Base-by-base conservation (phyloP, 495 filamentous ascomycete species). In the Lindgomyces ingoldianus region DNA sequence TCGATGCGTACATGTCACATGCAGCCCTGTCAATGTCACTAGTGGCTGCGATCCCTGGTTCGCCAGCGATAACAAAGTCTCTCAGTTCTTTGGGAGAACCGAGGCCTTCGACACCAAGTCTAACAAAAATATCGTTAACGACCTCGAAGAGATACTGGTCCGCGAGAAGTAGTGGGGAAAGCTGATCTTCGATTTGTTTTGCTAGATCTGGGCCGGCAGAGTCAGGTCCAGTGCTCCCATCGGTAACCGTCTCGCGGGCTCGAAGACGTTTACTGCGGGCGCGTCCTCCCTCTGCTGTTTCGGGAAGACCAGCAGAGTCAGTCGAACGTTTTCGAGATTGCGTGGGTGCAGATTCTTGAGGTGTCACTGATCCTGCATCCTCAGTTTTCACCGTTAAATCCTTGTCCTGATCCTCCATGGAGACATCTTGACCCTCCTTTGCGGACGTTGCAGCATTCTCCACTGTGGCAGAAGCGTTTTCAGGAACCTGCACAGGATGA, bases 191-290 rank as follows among this genome's bases (percentile, higher is more conserved):
- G 84, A 86, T 85, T 59, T 89, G 85, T 11, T 85, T 88, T n/a
- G 81, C 80, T 30, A 85, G 83, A 60, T 93, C 88, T 64, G 87
- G 81, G 3, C 75, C 67, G 22, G 79, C 72, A 45, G 81, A 82
- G 22, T 90, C 89, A 4, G 70, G 72, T 18, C 72, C 74, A 39
- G 72, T 72, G 19, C 76, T 70, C 10, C 68, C 70, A 21, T 90
- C 90, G 1, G 75, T 74, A 60, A 85, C 85, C 4, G 86, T 89
- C 51, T 93, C 91, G 36, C 91, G 83, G 26, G 90, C 87, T 63
- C 90, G 84, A 26, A 90, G 91, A 49, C 93, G 83, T 70, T 93
- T 93, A 76, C 91, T 95, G 69, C 91, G 85, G 69, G 87, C 84
- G 47, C 89, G 82, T 3, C 86, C 83, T 9, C 81, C 84, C 62